Evolutionary conservation across 2,329 filamentous ascomycete genomes (phyloP), one percentile per base, ranked within the genome.

Genomic region (Cadophora sp.): DNA sequence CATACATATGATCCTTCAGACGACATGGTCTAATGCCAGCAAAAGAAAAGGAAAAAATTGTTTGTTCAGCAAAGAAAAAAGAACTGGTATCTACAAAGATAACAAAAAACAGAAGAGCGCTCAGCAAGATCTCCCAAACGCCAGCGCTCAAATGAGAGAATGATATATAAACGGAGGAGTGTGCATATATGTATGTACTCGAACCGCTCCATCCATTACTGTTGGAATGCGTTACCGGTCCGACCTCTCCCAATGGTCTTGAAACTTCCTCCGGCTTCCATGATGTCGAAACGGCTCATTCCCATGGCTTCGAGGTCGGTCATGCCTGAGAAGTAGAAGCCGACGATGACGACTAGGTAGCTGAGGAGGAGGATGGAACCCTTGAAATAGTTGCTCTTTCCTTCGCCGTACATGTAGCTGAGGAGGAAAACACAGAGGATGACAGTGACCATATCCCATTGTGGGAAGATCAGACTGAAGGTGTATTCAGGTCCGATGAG

Each of bases 311-410:
- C 70, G 11, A 76, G 60, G 66, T 77, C 75, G 0, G 75, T 76
- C 72, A 75, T 88, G 33, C 87, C 83, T 62, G 93, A 93, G 67
- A 97, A 91, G 80, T 93, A 98, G 82, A 96, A 99, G 1, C 96
- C 96, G 53, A 93, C 87, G 33, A 97, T 83, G 59, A 99, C 93
- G 33, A 98, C 96, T 27, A 98, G 80, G 78, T 99, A 99, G 41
- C 93, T 96, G 60, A 99, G 83, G 70, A 98, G 89, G 62, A 99
- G 84, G 73, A 98, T 97, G 71, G 93, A 97, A 61, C 96, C 96
- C 83, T 99, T 99, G 88, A 99, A 99, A 80, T 99, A 99, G 80
- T 99, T 99, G 83, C 94, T 98, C 87, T 99, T 99, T 48, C 96
- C 96, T 81, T 99, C 96, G 61, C 95, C 93, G 74, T 98, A 97